Evolutionary conservation across 2,329 filamentous ascomycete species (phyloP), one percentile per base, ranked within the genome.

Genomic region (Endothia cerciana): DNA sequence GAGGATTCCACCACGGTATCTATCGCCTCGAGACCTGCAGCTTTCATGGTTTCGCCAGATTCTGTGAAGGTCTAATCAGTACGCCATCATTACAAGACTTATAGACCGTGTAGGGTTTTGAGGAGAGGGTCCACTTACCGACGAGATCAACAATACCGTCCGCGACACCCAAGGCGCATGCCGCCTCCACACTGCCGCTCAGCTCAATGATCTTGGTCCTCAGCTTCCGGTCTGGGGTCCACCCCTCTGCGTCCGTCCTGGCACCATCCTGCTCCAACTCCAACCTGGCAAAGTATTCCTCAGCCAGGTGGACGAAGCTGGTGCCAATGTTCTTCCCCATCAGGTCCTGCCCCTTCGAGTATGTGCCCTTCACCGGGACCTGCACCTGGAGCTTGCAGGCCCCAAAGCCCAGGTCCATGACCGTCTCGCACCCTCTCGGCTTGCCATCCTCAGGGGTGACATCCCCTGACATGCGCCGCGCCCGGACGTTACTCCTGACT

Each of bases 91-190:
- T 19, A 19, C 30, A 30, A 8, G 51, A 22, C 30, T 11, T n/a
- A 10, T 30, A 51, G 15, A 5, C 13, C 28, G 45, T 28, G 28
- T 6, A 17, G 17, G 41, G 11, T n/a, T 22, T 45, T 19, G 2
- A 13, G 8, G 33, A 43, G 33, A 43, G 38, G 30, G 10, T 11
- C 49, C 6, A 87, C 91, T 76, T 79, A 95, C 93, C 93, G 75
- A 99, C 95, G 65, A 99, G 88, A 81, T 99, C 95, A 57, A 99
- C 93, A 76, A 99, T 97, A 60, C 94, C 95, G 76, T 98, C 94
- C 53, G 95, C 95, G 36, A 98, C 94, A 62, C 95, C 95, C 63
- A 99, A 83, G 25, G 95, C 94, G 76, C 95, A 99, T 47, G 95
- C 94, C 61, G 95, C 94, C 81, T 99, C 95, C 41, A 99, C 95